Evolutionary conservation across 345 rosid species (phyloP).

Genomic region (Trapa incisa): DNA sequence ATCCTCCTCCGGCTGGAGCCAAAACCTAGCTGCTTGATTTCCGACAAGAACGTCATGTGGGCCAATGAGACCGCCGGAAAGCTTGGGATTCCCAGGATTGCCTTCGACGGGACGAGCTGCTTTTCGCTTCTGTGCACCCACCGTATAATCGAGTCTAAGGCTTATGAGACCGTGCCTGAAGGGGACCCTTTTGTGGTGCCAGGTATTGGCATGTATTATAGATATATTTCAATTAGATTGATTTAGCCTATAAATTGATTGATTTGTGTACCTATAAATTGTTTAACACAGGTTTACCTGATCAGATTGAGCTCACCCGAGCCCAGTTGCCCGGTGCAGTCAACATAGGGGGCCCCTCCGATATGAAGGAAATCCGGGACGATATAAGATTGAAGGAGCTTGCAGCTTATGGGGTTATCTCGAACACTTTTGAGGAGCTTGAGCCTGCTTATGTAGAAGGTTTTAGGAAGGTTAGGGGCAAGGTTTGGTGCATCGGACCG

Average conservation of each 20-base stretch:
- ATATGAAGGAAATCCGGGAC: slow-evolving; percentile 3
- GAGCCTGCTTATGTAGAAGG: slow-evolving; percentile 19
- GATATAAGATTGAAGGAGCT: slow-evolving; percentile 1
- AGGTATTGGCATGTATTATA: not conserved
- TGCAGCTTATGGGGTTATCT: slow-evolving; percentile 18
- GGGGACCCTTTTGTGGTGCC: slow-evolving; percentile 21
- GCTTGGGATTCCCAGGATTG: slow-evolving; percentile 18
- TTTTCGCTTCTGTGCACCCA: slow-evolving; percentile 15
- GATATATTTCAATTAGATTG: too few relatives aligned
- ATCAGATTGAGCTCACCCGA: slow-evolving; percentile 14
- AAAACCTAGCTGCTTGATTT: slow-evolving; percentile 20
- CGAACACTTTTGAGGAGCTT: slow-evolving; percentile 30
- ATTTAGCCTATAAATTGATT: too few relatives aligned
- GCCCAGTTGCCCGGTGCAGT: slow-evolving; percentile 16
- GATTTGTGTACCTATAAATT: too few relatives aligned
- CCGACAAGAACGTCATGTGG: slow-evolving; percentile 19
- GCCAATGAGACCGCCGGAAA: slow-evolving; percentile 5
- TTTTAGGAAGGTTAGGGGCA: slow-evolving; percentile 13
- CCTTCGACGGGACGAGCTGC: slow-evolving; percentile 25
- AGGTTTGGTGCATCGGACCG: slow-evolving; percentile 39
- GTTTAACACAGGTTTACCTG: slow-evolving; percentile 7
- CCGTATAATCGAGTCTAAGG: slow-evolving; percentile 9
- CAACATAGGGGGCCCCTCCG: not conserved
- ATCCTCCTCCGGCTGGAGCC: slow-evolving; percentile 8
- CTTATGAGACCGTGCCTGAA: slow-evolving; percentile 10